Percentiles rank a stretch among this genome's conserved stretches.
Conservation (phyloP, 2,329 filamentous ascomycete genomes). For the Alternaria tenuissima region DNA sequence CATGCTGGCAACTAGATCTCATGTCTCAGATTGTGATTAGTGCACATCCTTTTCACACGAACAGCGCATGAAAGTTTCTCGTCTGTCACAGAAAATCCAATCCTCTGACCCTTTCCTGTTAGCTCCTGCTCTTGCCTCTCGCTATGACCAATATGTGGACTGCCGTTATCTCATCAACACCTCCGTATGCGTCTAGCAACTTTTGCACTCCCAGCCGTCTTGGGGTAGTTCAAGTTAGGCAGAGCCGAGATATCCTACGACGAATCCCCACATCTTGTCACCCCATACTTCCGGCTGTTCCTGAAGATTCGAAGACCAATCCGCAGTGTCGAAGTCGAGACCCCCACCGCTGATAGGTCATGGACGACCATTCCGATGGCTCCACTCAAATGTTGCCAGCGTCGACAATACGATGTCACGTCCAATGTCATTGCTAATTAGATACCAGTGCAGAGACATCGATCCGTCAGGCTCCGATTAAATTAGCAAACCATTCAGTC, state of each 20-base stretch:
- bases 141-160: too few species aligned
- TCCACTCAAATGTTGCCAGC: not conserved
- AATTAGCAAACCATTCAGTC: not conserved
- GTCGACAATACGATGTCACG: not conserved
- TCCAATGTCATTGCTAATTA: not conserved
- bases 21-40: not conserved
- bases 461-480: not conserved
- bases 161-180: not conserved
- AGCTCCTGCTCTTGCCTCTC: not conserved
- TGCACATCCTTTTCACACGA: not conserved
- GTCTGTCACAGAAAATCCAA: not conserved
- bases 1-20: not conserved
- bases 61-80: too few species aligned
- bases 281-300: not conserved
- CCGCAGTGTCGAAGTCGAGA: not conserved
- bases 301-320: not conserved
- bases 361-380: not conserved
- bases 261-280: not conserved
- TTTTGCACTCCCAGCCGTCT: not conserved
- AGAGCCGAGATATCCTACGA: not conserved
- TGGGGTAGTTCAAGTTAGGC: too few species aligned
- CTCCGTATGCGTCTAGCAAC: not conserved
- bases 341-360: not conserved
- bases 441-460: not conserved
- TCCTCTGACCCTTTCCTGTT: not conserved